Percentiles rank a stretch among this genome's conserved stretches.
Evolutionary conservation across 169 alveolate species (phyloP).

Genomic region (Hepatocystis sp.): DNA sequence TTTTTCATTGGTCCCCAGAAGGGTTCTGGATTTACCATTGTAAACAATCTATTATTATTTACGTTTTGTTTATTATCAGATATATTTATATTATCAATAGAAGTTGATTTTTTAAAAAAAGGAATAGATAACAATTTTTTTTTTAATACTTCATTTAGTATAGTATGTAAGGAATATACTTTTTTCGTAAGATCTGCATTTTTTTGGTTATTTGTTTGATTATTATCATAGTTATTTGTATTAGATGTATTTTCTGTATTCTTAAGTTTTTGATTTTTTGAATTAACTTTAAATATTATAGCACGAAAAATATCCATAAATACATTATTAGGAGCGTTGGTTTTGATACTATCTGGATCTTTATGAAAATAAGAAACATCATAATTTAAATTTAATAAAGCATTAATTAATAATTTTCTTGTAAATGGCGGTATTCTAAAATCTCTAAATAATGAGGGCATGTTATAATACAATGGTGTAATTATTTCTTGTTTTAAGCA

Average conservation of each 20-base stretch:
- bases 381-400: constrained; percentile 87
- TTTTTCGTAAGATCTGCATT: constrained; percentile 7
- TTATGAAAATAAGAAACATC: constrained; percentile 92
- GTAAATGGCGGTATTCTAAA: constrained; percentile 60
- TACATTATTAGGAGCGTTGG: constrained; percentile 90
- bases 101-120: constrained; percentile 60
- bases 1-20: constrained; percentile 76
- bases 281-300: constrained; percentile 62
- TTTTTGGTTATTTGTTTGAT: background rate
- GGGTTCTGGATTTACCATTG: constrained; percentile 71
- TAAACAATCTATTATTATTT: constrained; percentile 24
- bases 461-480: constrained; percentile 66
- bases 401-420: constrained; percentile 57
- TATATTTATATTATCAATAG: constrained; percentile 54
- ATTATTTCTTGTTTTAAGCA: constrained; percentile 68
- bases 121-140: constrained; percentile 52
- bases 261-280: constrained; percentile 18
- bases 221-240: background rate
- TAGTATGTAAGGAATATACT: constrained; percentile 62
- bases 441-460: constrained; percentile 50
- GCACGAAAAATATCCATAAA: constrained; percentile 91
- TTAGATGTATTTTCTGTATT: background rate
- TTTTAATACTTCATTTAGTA: constrained; percentile 50
- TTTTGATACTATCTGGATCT: constrained; percentile 92
- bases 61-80: constrained; percentile 17